A percentile compares a stretch with the other conserved stretches of the same genome.
Conservation (phyloP, 345 rosid genomes). For the Eucalyptus paniculata region DNA sequence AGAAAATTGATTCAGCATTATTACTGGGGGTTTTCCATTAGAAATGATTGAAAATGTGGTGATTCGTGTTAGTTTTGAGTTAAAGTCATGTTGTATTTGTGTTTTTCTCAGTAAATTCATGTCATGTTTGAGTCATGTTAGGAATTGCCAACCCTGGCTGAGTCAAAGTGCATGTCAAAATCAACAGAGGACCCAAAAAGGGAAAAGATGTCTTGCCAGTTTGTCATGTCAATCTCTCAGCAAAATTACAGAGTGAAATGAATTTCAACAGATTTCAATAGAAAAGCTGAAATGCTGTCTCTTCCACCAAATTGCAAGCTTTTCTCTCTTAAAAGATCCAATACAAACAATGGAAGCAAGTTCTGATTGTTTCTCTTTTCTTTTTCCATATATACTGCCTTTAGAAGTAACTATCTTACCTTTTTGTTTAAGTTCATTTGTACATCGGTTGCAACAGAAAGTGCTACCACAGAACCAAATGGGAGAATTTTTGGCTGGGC, state of each 20-base stretch:
- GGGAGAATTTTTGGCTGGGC: not conserved
- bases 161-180: not conserved
- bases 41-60: not conserved
- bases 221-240: not conserved
- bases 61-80: not conserved
- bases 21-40: not conserved
- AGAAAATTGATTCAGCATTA: not conserved
- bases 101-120: not conserved
- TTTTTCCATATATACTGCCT: not conserved
- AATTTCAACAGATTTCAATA: not conserved
- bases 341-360: not conserved
- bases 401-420: not conserved
- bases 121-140: not conserved
- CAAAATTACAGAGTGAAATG: not conserved
- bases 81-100: not conserved
- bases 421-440: not conserved
- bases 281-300: not conserved
- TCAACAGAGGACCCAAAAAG: not conserved
- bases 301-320: not conserved
- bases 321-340: not conserved
- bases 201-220: not conserved
- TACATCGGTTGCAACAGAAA: not conserved
- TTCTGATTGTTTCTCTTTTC: not conserved
- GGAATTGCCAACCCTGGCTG: not conserved
- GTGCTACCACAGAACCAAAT: not conserved